phyloP scores from a whole-genome alignment of 106 monocot species.

The Phalaenopsis equestris region DNA sequence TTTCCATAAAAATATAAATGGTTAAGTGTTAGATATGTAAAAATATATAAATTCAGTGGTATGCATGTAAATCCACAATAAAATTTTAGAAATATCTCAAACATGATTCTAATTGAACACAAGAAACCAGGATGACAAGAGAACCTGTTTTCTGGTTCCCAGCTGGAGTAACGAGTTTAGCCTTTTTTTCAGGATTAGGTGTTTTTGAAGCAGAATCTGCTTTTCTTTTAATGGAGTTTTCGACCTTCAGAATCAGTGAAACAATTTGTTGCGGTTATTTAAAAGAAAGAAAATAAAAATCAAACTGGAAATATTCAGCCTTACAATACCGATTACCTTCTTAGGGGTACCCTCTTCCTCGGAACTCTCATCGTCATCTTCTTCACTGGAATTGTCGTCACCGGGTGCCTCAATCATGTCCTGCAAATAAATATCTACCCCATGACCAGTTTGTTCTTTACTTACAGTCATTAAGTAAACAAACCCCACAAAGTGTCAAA shows the following conservation, averaged over 20 bases:
- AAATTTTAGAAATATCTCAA: too few species aligned
- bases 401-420: constrained; percentile 28
- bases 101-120: neutral
- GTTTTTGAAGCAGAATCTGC: constrained; percentile 30
- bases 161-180: constrained; percentile 41
- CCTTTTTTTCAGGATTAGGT: constrained; percentile 46
- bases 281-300: neutral
- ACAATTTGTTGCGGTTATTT: neutral
- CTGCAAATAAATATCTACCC: constrained; percentile 16
- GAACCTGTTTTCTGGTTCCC: constrained; percentile 54
- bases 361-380: constrained; percentile 43
- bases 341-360: constrained; percentile 39
- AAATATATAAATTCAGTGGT: neutral
- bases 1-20: too few species aligned
- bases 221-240: constrained; percentile 36
- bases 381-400: constrained; percentile 23
- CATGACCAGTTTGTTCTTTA: too few species aligned
- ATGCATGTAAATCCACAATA: too few species aligned
- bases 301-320: too few species aligned
- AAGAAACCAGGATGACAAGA: neutral
- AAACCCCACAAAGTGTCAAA: too few species aligned
- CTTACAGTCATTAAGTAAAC: too few species aligned
- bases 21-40: neutral
- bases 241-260: constrained; percentile 10
- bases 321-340: constrained; percentile 13